A percentile compares a stretch with the other conserved stretches of the same genome.
phyloP scores from a whole-genome alignment of 1,139 yeast species.

The Hemisphaericaspora xylanilytica region DNA sequence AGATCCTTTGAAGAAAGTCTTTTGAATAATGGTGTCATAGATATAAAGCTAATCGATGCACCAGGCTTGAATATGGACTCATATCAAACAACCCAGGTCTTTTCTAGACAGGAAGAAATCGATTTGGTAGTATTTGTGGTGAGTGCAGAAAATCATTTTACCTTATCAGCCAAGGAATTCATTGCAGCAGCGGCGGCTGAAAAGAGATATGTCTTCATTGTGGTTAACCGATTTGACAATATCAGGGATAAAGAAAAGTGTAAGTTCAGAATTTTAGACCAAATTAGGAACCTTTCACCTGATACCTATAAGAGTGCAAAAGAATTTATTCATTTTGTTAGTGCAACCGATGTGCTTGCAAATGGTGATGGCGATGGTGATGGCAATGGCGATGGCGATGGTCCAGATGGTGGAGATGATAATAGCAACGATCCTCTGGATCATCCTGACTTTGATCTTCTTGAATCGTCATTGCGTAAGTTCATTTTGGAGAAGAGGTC shows the following conservation, averaged over 20 bases:
- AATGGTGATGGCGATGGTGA: slow-evolving; percentile 21
- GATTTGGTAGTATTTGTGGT: slow-evolving; percentile 96
- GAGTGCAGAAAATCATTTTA: slow-evolving; percentile 93
- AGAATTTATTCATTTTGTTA: slow-evolving; percentile 93
- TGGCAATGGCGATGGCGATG: slow-evolving; percentile 28
- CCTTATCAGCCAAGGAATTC: slow-evolving; percentile 91
- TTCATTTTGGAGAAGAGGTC: slow-evolving; percentile 89
- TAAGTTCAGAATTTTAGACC: slow-evolving; percentile 71
- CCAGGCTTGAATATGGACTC: slow-evolving; percentile 96
- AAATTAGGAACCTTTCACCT: slow-evolving; percentile 84
- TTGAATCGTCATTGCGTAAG: slow-evolving; percentile 81
- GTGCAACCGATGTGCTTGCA: slow-evolving; percentile 50
- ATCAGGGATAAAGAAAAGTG: slow-evolving; percentile 81
- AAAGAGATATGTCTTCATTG: slow-evolving; percentile 88
- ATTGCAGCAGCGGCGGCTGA: slow-evolving; percentile 89
- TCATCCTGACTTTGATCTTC: slow-evolving; percentile 72
- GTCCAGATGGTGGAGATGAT: slow-evolving; percentile 26
- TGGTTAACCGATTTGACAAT: slow-evolving; percentile 86
- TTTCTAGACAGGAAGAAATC: slow-evolving; percentile 95
- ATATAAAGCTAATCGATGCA: slow-evolving; percentile 90
- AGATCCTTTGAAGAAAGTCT: slow-evolving; percentile 70
- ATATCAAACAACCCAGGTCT: slow-evolving; percentile 91
- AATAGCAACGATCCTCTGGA: slow-evolving; percentile 14
- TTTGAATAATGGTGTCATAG: slow-evolving; percentile 86
- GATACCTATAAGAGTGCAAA: slow-evolving; percentile 83